Percentiles rank a stretch among this genome's conserved stretches.
Evolutionary conservation across 208 protist species (phyloP).

Genomic region (Balamuthia mandrillaris): DNA sequence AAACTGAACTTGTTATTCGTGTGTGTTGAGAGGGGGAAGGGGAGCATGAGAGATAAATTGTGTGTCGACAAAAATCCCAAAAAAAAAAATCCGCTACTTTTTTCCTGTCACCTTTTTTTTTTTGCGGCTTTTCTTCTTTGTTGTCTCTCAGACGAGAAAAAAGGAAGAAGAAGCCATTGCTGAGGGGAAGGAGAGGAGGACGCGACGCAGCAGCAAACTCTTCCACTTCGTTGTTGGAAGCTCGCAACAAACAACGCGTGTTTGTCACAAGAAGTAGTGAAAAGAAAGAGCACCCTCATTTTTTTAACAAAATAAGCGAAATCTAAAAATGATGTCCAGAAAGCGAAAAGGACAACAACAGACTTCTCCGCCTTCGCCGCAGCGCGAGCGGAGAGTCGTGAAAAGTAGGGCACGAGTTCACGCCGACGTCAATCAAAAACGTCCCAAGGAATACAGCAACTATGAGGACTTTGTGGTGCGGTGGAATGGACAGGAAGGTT

Average conservation of each 20-base stretch:
- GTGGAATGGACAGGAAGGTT: conserved; percentile 88
- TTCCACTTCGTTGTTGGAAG: not conserved
- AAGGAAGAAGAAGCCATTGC: no score
- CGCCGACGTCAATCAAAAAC: conserved; percentile 73
- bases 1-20: no score
- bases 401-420: conserved; percentile 51
- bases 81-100: no score
- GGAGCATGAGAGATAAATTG: no score
- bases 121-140: no score
- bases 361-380: not conserved
- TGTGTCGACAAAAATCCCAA: no score
- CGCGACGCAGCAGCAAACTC: no score
- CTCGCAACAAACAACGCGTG: not conserved
- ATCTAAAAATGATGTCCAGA: not conserved
- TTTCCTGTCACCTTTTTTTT: no score
- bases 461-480: conserved; percentile 86
- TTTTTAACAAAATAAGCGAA: not conserved
- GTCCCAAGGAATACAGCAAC: conserved; percentile 90
- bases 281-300: not conserved
- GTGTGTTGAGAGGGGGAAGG: no score
- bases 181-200: no score
- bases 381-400: not conserved
- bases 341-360: not conserved
- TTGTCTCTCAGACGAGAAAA: no score
- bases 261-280: not conserved